phyloP scores from a whole-genome alignment of 495 filamentous ascomycete species.

The Xylaria castorea region DNA sequence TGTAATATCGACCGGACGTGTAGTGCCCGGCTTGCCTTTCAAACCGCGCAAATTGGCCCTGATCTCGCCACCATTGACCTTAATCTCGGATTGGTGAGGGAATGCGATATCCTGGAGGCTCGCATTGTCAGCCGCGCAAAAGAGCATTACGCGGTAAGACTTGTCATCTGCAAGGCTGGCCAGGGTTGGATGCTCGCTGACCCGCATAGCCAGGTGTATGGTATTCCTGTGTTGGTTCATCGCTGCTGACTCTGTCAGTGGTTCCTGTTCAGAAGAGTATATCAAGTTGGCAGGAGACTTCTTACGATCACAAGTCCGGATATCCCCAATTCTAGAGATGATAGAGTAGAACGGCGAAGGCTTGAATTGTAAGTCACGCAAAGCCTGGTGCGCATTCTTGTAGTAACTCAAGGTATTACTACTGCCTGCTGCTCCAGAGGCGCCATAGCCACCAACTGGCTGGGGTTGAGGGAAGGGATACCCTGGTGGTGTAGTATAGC shows the following conservation, averaged over 20 bases:
- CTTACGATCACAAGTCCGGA: conserved; percentile 73
- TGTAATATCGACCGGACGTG: conserved; percentile 90
- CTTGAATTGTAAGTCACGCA: conserved; percentile 63
- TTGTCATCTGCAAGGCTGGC: conserved; percentile 59
- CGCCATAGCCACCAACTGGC: conserved; percentile 18
- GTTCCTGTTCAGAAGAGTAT: background rate
- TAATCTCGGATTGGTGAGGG: conserved; percentile 89
- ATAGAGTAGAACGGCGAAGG: conserved; percentile 79
- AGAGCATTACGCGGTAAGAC: conserved; percentile 75
- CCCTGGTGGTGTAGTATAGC: background rate
- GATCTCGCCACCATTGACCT: conserved; percentile 84
- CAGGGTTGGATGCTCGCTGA: conserved; percentile 55
- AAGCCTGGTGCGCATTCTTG: conserved; percentile 36
- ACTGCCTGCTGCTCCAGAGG: conserved; percentile 25
- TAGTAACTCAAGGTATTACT: conserved; percentile 7
- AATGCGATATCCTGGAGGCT: conserved; percentile 80
- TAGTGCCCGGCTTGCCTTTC: conserved; percentile 95
- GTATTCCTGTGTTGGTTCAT: conserved; percentile 69
- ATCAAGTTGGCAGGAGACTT: conserved; percentile 22
- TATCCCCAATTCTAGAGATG: conserved; percentile 63
- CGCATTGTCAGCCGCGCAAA: conserved; percentile 69
- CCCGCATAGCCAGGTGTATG: conserved; percentile 56
- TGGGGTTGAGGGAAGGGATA: background rate
- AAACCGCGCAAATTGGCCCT: conserved; percentile 89
- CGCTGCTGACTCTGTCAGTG: conserved; percentile 42